These are phyloP conservation scores for Chaetomium olivaceum DNA, from an alignment of 2,329 filamentous ascomycete species.

Conservation along the genomic window DNA sequence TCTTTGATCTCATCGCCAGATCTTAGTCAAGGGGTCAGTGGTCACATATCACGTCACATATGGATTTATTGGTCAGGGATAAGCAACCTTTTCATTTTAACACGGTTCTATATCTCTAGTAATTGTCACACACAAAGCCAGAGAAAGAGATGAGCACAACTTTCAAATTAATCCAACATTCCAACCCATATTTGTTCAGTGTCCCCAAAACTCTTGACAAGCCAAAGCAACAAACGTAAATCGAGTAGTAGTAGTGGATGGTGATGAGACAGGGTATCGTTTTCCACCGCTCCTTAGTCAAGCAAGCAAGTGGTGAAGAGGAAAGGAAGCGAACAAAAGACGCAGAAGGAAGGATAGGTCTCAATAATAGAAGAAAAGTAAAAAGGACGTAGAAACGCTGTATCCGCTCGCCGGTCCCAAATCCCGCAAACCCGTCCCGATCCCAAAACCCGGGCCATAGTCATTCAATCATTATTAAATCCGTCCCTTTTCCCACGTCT, in stretches of 20 bases:
- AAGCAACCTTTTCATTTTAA: neutral
- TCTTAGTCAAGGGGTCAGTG: neutral
- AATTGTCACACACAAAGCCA: neutral
- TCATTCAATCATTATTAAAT: slow-evolving; percentile 25
- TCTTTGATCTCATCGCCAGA: neutral
- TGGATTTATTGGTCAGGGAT: neutral
- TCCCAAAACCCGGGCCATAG: neutral
- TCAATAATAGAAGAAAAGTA: slow-evolving; percentile 20
- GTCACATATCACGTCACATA: neutral
- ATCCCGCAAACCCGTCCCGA: neutral
- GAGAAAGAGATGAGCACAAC: neutral
- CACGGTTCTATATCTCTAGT: neutral
- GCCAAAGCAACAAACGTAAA: neutral
- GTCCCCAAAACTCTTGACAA: neutral
- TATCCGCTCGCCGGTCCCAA: neutral
- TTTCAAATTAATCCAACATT: neutral
- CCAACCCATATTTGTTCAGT: neutral
- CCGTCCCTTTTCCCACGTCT: slow-evolving; percentile 5
- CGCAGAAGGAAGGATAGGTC: neutral
- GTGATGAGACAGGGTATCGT: slow-evolving; percentile 18
- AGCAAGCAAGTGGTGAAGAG: slow-evolving; percentile 3
- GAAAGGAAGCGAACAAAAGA: neutral
- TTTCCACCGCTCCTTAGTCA: neutral
- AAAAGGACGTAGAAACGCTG: neutral
- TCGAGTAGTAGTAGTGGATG: neutral